Conservation (phyloP, 129 eudicot species). For the Flaveria ramosissima region DNA sequence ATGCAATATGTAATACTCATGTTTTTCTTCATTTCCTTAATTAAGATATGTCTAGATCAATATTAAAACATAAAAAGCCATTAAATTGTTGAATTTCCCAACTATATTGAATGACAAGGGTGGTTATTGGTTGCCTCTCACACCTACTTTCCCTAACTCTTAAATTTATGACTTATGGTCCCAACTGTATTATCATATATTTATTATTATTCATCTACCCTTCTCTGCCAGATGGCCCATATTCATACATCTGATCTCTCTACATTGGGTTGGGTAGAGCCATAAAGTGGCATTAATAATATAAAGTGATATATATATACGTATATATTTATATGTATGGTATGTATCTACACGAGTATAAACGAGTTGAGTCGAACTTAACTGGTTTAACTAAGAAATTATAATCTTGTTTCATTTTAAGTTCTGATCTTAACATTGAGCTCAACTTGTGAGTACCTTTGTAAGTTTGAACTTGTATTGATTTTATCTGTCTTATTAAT, state of each 20-base stretch:
- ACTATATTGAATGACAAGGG: constrained; percentile 33
- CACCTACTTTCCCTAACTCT: constrained; percentile 30
- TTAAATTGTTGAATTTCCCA: constrained; percentile 36
- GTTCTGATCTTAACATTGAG: no score
- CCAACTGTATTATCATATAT: constrained; percentile 18
- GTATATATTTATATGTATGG: no score
- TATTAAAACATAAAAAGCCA: constrained; percentile 19
- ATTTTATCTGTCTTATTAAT: no score
- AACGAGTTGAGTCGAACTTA: not conserved
- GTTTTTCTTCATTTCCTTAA: not conserved
- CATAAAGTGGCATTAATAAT: not conserved
- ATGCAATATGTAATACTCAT: no score
- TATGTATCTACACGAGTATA: no score
- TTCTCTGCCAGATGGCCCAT: not conserved
- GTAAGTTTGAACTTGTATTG: no score
- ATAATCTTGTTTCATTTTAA: no score
- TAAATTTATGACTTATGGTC: constrained; percentile 27
- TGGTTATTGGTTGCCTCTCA: constrained; percentile 31
- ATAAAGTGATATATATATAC: no score
- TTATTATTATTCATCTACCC: constrained; percentile 8
- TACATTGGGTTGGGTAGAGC: not conserved
- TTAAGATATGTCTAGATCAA: not conserved
- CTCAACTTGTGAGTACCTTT: no score
- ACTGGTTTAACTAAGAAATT: no score
- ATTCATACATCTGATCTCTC: not conserved